A percentile compares a stretch with the other conserved stretches of the same genome.
Evolutionary conservation across 2,329 filamentous ascomycete species (phyloP).

Genomic region (Trematosphaeria pertusa): DNA sequence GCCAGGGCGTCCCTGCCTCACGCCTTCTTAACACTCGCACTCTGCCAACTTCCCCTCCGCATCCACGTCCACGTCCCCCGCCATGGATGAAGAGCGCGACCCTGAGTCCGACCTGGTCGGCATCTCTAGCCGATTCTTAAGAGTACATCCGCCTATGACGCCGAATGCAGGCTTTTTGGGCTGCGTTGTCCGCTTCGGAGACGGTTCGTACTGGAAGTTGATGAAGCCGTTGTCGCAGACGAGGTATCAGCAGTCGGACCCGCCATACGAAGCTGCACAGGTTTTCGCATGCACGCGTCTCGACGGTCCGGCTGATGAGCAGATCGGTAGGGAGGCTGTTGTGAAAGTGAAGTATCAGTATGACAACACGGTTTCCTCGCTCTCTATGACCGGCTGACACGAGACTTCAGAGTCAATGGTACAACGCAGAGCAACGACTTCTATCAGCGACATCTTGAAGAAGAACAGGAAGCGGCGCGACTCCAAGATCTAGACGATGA

Average conservation of each 20-base stretch:
- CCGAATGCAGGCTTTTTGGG: too few relatives aligned
- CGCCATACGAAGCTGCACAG: constrained; percentile 11
- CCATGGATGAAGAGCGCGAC: too few relatives aligned
- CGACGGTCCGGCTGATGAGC: not conserved
- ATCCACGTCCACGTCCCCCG: too few relatives aligned
- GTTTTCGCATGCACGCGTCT: constrained; percentile 4
- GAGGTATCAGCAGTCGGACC: constrained; percentile 1
- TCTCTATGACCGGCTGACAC: not conserved
- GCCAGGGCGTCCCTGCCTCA: too few relatives aligned
- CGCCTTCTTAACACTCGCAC: too few relatives aligned
- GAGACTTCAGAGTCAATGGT: not conserved
- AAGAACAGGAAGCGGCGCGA: not conserved
- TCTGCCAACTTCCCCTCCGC: too few relatives aligned
- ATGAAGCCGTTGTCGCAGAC: not conserved
- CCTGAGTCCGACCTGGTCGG: too few relatives aligned
- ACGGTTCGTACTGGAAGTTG: constrained; percentile 1
- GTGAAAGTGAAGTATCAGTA: constrained; percentile 17
- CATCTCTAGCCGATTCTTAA: too few relatives aligned
- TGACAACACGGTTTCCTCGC: not conserved
- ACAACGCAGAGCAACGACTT: not conserved
- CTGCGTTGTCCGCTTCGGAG: not conserved
- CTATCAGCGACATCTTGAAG: not conserved
- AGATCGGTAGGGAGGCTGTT: constrained; percentile 5
- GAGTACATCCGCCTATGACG: too few relatives aligned
- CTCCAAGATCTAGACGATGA: not conserved